Percentiles rank a stretch among this genome's conserved stretches.
Evolutionary conservation across 78 protist genomes (phyloP).

Genomic region (Isochrysis galbana): DNA sequence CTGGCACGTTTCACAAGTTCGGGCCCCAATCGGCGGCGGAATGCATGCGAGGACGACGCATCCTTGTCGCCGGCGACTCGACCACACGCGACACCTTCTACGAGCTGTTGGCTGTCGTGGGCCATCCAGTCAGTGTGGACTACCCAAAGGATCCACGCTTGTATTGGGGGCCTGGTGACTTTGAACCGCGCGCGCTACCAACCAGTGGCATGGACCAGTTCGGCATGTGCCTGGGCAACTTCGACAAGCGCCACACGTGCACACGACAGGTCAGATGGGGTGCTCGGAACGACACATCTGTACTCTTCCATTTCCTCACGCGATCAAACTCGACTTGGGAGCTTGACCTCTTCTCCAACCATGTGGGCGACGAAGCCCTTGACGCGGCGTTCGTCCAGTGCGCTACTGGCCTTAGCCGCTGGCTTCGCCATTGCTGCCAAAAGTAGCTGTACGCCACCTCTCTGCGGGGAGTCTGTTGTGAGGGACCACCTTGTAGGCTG

Average conservation of each 20-base stretch:
- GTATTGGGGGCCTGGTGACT: neutral
- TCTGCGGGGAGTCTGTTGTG: too few relatives aligned
- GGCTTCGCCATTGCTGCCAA: too few relatives aligned
- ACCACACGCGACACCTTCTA: slow-evolving; percentile 7
- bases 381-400: neutral
- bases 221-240: neutral
- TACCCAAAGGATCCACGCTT: neutral
- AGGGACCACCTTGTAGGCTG: too few relatives aligned
- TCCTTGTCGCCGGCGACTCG: neutral
- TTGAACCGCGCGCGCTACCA: neutral
- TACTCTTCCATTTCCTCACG: neutral
- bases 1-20: too few relatives aligned
- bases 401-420: neutral
- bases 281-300: neutral
- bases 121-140: neutral
- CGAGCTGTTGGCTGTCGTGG: neutral
- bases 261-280: neutral
- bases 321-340: slow-evolving; percentile 12
- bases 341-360: neutral
- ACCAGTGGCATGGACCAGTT: neutral
- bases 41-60: neutral
- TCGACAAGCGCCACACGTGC: neutral
- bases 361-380: neutral
- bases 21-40: too few relatives aligned
- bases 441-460: too few relatives aligned